Base-by-base conservation (phyloP, 225 moss, liverwort and hornwort genomes). In the Antitrichia curtipendula region DNA sequence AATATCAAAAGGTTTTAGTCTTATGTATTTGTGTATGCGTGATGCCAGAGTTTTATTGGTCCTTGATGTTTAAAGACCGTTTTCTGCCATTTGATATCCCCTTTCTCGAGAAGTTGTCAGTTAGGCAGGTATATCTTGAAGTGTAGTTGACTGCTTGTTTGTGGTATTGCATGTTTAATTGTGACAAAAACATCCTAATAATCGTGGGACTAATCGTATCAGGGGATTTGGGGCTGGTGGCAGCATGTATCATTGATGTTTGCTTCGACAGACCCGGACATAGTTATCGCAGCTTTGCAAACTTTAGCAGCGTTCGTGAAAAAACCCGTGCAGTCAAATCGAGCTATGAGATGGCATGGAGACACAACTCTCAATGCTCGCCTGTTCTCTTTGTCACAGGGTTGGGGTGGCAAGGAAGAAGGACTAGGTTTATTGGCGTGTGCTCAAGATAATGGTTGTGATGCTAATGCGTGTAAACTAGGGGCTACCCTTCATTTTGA, bases 321-420 rank as follows among this genome's bases (percentile, higher is more conserved):
- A 91, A 99, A 96, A 90, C 95, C 97, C 25, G 90, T 96, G 49
- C 98, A 96, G 83, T 90, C 98, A 38, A 97, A 94, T 91, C 95
- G 97, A 86, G 97, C 97, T 66, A 96, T 96, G 98, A 93, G 98
- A 90, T 99, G 96, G 98, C 97, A 94, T 89, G 97, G 97, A 81
- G 98, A 99, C 86, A 94, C 97, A 87, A 90, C 95, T 47, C 95
- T 97, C 90, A 99, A 97, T 91, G 97, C 97, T 38, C 95, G 94
- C 81, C 94, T 99, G 40, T 97, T 99, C 88, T 99, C 98, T 21
- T 93, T 99, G 88, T 99, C 98, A 43, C 98, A 99, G 87, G 98
- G 98, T 64, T 99, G 98, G 98, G 98, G 98, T 84, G 98, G 98
- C 62, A 99, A 97, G 89, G 98, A 99, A 89, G 98, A 95, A 92